Percentiles rank a stretch among this genome's conserved stretches.
Evolutionary conservation across 305 asterid species (phyloP).

Genomic region (Ruellia speciosa): DNA sequence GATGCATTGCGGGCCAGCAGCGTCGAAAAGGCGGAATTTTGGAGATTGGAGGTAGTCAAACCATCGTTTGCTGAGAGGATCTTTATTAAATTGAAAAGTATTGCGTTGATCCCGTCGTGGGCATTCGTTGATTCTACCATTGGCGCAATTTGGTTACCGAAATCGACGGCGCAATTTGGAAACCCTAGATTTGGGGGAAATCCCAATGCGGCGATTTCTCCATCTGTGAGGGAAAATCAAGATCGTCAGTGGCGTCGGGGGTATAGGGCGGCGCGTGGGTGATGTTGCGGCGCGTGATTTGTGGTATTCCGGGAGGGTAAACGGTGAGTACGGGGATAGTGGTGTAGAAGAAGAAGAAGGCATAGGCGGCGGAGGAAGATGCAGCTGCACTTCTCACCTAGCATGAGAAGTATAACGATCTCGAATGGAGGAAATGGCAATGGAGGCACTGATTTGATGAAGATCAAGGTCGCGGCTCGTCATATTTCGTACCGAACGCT

Average conservation of each 20-base stretch:
- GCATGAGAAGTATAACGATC: conserved; percentile 97
- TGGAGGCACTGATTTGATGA: conserved; percentile 83
- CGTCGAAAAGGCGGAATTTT: background rate
- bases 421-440: conserved; percentile 49
- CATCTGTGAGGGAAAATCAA: conserved; percentile 23
- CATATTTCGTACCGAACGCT: conserved; percentile 80
- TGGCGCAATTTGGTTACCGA: conserved; percentile 17
- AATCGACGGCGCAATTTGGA: conserved; percentile 22
- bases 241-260: conserved; percentile 17
- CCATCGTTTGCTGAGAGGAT: background rate
- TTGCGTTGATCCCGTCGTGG: conserved; percentile 21
- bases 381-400: conserved; percentile 99
- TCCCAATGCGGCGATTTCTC: conserved; percentile 30
- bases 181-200: conserved; percentile 27
- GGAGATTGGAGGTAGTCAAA: background rate
- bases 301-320: conserved; percentile 27
- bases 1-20: background rate
- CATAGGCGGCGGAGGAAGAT: conserved; percentile 52
- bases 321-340: background rate
- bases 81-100: background rate
- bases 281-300: conserved; percentile 22
- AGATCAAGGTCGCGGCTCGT: conserved; percentile 94
- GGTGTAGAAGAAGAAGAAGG: conserved; percentile 25
- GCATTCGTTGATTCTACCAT: conserved; percentile 19
- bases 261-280: conserved; percentile 19